Base-by-base conservation (phyloP, 1,284 basidiomycete species). In the Flammula alnicola region DNA sequence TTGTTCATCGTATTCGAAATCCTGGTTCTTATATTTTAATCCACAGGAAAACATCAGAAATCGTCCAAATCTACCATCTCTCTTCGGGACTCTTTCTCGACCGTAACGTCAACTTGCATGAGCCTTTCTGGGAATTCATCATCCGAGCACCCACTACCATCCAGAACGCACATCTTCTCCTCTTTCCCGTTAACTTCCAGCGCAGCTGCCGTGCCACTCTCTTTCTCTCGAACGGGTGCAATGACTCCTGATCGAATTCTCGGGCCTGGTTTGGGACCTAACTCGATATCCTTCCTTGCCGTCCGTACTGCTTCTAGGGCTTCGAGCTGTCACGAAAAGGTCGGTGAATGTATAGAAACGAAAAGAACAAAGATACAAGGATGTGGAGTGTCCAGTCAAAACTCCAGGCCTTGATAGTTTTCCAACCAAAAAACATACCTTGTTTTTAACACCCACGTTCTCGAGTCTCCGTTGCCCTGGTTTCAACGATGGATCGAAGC, bases 401-500 rank as follows among this genome's bases (percentile, higher is more conserved):
- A n/a, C n/a, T n/a, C n/a, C n/a, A n/a, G n/a, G n/a, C n/a, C n/a
- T n/a, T n/a, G n/a, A 29, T 16, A 35, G 25, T 5, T 1, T 10
- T 6, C 4, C 9, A 10, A 4, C 12, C 9, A 27, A 23, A 45
- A 31, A 49, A 43, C 60, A 29, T 49, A 86, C 85, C 77, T 86
- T 88, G 55, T 77, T 76, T 61, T 78, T 76, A 10, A 76, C 66
- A n/a, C 68, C 67, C 12, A 64, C 59, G 41, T 74, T 68, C 35
- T 75, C 72, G 4, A 59, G 51, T 29, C 72, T 67, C 31, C 72
- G 67, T 31, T 73, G 74, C 3, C 80, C 80, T 19, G 70, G 65
- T 55, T 80, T 83, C 3, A 73, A 60, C 0, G 81, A 79, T 19
- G 88, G 88, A 67, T 91, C 86, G 51, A 91, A 91, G 1, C 88